These are phyloP conservation scores for Penicillium simplicissimum DNA, from an alignment of 495 filamentous ascomycete species.

Conservation along the genomic window DNA sequence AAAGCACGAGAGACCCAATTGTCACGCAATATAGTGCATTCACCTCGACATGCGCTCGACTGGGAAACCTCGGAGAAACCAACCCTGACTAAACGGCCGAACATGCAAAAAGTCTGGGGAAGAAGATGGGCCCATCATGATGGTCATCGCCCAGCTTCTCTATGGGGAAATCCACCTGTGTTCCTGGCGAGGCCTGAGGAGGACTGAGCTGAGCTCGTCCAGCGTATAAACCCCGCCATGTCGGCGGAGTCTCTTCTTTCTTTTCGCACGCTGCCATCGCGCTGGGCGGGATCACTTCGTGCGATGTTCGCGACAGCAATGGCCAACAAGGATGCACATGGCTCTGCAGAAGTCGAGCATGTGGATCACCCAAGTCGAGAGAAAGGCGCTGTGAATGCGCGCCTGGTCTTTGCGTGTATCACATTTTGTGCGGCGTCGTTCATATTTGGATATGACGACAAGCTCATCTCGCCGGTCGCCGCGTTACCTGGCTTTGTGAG, in stretches of 20 bases:
- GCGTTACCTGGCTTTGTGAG: conserved; percentile 40
- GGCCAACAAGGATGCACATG: conserved; percentile 8
- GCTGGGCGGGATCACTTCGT: conserved; percentile 9
- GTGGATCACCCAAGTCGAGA: conserved; percentile 18
- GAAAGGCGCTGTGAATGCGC: conserved; percentile 29
- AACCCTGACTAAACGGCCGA: conserved; percentile 1
- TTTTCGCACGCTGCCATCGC: conserved; percentile 10
- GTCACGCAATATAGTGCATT: neutral
- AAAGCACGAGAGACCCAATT: neutral
- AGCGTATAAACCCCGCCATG: conserved; percentile 12
- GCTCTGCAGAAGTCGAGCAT: conserved; percentile 24
- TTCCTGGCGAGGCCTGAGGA: neutral
- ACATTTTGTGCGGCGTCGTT: conserved; percentile 41
- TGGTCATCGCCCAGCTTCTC: conserved; percentile 11
- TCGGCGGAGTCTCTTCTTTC: neutral
- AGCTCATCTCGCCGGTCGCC: conserved; percentile 42
- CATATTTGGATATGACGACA: conserved; percentile 43
- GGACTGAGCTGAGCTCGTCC: neutral
- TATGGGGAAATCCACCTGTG: conserved; percentile 18
- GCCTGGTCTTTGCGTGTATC: conserved; percentile 34
- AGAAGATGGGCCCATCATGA: conserved; percentile 3
- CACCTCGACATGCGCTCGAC: neutral
- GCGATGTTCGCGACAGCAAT: conserved; percentile 3
- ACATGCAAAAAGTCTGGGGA: conserved; percentile 21
- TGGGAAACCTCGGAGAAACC: conserved; percentile 30